Evolutionary conservation across 305 asterid species (phyloP).

Genomic region (Ilex paraguariensis): DNA sequence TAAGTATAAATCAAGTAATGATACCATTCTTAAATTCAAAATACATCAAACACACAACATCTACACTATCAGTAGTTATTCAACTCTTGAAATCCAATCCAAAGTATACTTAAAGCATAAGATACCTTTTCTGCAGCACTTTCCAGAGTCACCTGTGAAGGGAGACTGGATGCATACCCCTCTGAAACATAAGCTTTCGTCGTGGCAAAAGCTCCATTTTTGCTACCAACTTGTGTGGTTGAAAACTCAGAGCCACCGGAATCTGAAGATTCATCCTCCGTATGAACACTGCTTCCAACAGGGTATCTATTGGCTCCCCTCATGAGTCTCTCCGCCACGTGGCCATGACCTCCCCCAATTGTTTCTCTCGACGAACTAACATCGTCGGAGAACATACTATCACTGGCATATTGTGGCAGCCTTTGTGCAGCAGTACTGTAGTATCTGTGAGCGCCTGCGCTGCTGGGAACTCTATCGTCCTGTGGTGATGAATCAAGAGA

Average conservation of each 20-base stretch:
- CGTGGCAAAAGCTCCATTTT: constrained; percentile 19
- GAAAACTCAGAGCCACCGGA: constrained; percentile 50
- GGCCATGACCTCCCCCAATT: constrained; percentile 27
- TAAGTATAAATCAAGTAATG: no score
- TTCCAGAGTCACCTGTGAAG: constrained; percentile 24
- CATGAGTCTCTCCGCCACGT: constrained; percentile 23
- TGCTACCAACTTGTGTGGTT: constrained; percentile 30
- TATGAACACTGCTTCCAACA: constrained; percentile 25
- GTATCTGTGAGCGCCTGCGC: constrained; percentile 19
- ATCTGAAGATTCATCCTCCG: constrained; percentile 44
- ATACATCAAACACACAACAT: background rate
- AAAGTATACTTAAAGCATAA: background rate
- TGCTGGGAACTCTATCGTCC: constrained; percentile 30
- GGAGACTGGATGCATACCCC: constrained; percentile 22
- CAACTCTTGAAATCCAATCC: background rate
- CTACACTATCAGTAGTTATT: background rate
- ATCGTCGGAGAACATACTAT: constrained; percentile 33
- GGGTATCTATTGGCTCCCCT: constrained; percentile 33
- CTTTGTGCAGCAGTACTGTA: constrained; percentile 13
- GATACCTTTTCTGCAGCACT: constrained; percentile 26
- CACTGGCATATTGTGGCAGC: constrained; percentile 32
- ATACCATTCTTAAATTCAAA: background rate
- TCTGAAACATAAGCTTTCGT: constrained; percentile 21
- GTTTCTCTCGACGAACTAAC: constrained; percentile 41
- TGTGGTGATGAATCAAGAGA: constrained; percentile 47